Conservation (phyloP, 192 early-diverging fungal genomes). For the Phycomyces nitens region DNA sequence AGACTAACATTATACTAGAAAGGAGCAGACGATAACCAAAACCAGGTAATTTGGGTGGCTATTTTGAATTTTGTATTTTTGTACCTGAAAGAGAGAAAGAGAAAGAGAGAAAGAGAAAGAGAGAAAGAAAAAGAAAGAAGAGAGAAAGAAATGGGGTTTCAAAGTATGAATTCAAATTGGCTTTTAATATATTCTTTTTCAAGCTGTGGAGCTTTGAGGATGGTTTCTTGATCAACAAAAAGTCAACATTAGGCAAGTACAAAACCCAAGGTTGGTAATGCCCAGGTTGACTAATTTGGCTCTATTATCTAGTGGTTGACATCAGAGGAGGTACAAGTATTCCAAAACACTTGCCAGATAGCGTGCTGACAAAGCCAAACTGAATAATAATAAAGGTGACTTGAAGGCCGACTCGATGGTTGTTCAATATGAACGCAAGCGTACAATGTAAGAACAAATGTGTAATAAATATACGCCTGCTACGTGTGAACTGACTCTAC, state of each 20-base stretch:
- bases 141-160: no score
- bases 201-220: constrained; percentile 20
- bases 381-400: constrained; percentile 13
- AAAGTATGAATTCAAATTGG: not conserved
- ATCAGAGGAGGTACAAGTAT: constrained; percentile 14
- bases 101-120: constrained; percentile 6
- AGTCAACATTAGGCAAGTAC: constrained; percentile 13
- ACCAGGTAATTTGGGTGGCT: not conserved
- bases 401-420: constrained; percentile 6
- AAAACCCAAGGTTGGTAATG: not conserved
- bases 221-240: constrained; percentile 21
- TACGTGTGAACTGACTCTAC: not conserved
- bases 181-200: not conserved
- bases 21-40: not conserved
- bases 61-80: not conserved
- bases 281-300: not conserved
- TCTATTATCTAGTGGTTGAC: constrained; percentile 14
- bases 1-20: not conserved
- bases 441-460: constrained; percentile 15
- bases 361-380: not conserved
- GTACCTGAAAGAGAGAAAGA: constrained; percentile 6
- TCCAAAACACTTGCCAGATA: no score
- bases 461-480: no score
- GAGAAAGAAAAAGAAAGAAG: not conserved
- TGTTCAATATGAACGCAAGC: constrained; percentile 25